Base-by-base conservation (phyloP, 768 basidiomycete species). In the Mrakia hoshinonis region DNA sequence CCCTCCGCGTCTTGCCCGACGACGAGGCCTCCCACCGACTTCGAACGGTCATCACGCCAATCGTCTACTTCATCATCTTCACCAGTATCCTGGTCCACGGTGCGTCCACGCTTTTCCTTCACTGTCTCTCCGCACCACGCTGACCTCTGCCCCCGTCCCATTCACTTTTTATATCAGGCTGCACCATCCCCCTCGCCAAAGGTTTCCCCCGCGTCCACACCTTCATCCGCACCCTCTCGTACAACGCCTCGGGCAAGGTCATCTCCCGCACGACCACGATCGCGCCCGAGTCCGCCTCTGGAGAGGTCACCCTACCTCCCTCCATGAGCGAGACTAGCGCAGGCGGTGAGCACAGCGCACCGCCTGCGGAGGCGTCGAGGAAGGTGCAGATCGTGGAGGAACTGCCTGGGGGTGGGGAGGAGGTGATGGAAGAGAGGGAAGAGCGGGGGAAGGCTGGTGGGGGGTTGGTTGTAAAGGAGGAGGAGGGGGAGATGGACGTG, bases 1-100 rank as follows among this genome's bases (percentile, higher is more conserved):
- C 81, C 0, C 73, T 80, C 1, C 73, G 79, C 4, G 47, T 65
- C 3, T 46, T 82, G 0, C 81, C 82, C 1, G 78, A 78, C 22
- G 77, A 80, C 10, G 74, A 78, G 7, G 72, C 68, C 10, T 75
- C 75, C 12, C 74, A 81, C 0, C 75, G 79, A 26, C 49, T 75
- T 15, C 65, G 54, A 43, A 67, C 64, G 24, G 39, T 66, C 36
- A 43, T 74, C 36, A 24, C 22, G 20, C 55, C 51, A 15, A 61
- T 82, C 29, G 79, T 80, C 11, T 78, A 79, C 62, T 80, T 81
- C 73, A 70, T 80, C 22, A 78, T 81, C n/a, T 73, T 81, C 55
- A 78, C 77, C 0, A 80, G 79, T 18, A 77, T 80, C 3, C 71
- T 81, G 62, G 76, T 79, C 0, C 80, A 81, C 62, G 79, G 81